These are phyloP conservation scores for Agrostemma githago DNA, from an alignment of 148 eudicot genomes.

Conservation along the genomic window DNA sequence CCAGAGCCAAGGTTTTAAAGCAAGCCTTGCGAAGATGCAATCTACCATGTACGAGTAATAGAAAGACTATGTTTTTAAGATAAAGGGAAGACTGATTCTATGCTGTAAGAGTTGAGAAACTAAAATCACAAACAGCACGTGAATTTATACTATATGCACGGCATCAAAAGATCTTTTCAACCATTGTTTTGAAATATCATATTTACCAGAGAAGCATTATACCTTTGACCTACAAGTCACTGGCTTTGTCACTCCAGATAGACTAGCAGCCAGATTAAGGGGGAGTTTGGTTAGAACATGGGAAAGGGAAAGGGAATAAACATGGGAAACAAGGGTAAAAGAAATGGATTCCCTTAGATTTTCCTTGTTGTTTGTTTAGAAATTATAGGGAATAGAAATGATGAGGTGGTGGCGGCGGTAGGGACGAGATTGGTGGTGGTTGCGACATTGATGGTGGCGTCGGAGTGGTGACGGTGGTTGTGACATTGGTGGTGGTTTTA, in stretches of 20 bases:
- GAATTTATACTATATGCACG: background rate
- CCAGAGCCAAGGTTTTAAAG: background rate
- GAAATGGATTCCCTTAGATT: no score
- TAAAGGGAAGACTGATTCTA: background rate
- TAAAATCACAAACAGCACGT: background rate
- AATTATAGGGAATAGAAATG: no score
- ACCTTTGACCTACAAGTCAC: background rate
- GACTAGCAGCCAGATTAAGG: background rate
- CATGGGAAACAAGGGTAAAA: no score
- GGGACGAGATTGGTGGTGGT: no score
- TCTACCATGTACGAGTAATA: background rate
- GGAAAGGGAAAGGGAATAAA: no score
- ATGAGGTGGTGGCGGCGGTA: no score
- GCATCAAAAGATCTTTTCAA: background rate
- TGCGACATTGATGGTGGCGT: no score
- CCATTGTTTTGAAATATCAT: background rate
- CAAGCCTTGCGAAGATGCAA: slow-evolving; percentile 2
- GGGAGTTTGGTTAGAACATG: no score
- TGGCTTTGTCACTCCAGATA: background rate
- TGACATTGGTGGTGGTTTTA: no score
- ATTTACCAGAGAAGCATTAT: slow-evolving; percentile 1
- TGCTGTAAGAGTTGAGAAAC: background rate
- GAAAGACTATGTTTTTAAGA: background rate
- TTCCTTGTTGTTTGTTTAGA: no score
- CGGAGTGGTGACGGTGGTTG: no score